phyloP scores from a whole-genome alignment of 768 basidiomycete genomes.

The Mycena vulgaris region DNA sequence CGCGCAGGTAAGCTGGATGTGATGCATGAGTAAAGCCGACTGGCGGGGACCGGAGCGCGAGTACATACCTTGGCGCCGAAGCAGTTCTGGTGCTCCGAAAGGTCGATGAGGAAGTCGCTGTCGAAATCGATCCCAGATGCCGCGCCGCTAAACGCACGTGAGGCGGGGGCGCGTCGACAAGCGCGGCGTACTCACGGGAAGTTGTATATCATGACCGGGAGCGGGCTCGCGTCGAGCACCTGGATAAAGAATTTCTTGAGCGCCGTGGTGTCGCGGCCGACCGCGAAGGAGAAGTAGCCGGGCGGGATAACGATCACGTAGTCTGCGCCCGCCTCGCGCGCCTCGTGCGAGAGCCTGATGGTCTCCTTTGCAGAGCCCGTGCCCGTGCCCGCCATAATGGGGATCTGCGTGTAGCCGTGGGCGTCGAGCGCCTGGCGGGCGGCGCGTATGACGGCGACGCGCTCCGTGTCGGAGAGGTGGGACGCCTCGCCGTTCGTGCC shows the following conservation, averaged over 20 bases:
- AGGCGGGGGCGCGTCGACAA: background rate
- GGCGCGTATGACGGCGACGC: constrained; percentile 61
- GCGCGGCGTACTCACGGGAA: constrained; percentile 34
- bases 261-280: constrained; percentile 32
- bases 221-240: constrained; percentile 38
- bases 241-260: constrained; percentile 37
- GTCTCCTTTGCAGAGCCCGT: constrained; percentile 75
- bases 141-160: constrained; percentile 29
- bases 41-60: background rate
- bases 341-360: constrained; percentile 67
- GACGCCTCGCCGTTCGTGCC: constrained; percentile 40
- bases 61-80: constrained; percentile 38
- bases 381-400: constrained; percentile 77
- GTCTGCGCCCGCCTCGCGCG: constrained; percentile 77
- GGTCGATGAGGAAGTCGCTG: constrained; percentile 36
- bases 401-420: constrained; percentile 60
- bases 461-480: constrained; percentile 54
- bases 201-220: constrained; percentile 42
- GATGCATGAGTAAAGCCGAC: background rate
- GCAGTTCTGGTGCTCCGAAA: constrained; percentile 41
- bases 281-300: constrained; percentile 64
- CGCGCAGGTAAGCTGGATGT: constrained; percentile 38
- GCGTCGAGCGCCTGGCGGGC: constrained; percentile 69
- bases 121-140: constrained; percentile 39
- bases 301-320: constrained; percentile 75